Evolutionary conservation across 202 grass and related monocot genomes (phyloP).

Genomic region (Setaria italica): DNA sequence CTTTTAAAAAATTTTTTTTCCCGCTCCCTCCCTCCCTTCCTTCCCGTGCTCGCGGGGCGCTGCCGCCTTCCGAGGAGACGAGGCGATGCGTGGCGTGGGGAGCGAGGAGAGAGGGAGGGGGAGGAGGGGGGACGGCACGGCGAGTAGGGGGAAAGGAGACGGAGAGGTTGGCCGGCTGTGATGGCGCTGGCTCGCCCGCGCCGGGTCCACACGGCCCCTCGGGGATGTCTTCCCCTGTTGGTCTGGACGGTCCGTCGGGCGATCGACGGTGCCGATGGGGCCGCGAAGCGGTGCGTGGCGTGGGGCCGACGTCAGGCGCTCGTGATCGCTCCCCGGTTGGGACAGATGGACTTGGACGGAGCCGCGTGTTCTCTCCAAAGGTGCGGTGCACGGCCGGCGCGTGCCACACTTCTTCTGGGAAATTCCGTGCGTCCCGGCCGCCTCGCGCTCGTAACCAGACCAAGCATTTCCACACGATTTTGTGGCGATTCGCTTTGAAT

Average conservation of each 20-base stretch:
- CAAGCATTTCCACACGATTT: constrained; percentile 3
- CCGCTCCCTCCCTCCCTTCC: constrained; percentile 12
- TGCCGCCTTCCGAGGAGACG: constrained; percentile 22
- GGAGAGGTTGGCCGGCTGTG: constrained; percentile 41
- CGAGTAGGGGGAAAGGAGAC: neutral
- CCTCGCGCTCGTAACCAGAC: neutral
- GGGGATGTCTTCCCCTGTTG: neutral
- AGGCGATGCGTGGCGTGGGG: constrained; percentile 11
- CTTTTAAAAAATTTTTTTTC: no score
- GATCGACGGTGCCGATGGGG: constrained; percentile 5
- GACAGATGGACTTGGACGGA: constrained; percentile 23
- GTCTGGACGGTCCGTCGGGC: neutral
- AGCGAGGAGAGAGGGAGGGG: neutral
- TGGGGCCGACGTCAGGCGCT: constrained; percentile 6
- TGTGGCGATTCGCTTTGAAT: neutral
- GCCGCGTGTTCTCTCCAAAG: neutral
- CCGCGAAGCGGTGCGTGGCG: neutral
- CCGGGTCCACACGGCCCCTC: constrained; percentile 19
- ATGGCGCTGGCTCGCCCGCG: constrained; percentile 49
- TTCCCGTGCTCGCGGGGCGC: constrained; percentile 10
- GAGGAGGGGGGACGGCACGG: neutral
- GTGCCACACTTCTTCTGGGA: neutral
- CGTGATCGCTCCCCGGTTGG: neutral
- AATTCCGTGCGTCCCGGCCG: neutral
- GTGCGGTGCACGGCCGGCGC: constrained; percentile 3